Evolutionary conservation across 2,329 filamentous ascomycete species (phyloP), one percentile per base, ranked within the genome.

Genomic region (Coleophoma crateriformis): DNA sequence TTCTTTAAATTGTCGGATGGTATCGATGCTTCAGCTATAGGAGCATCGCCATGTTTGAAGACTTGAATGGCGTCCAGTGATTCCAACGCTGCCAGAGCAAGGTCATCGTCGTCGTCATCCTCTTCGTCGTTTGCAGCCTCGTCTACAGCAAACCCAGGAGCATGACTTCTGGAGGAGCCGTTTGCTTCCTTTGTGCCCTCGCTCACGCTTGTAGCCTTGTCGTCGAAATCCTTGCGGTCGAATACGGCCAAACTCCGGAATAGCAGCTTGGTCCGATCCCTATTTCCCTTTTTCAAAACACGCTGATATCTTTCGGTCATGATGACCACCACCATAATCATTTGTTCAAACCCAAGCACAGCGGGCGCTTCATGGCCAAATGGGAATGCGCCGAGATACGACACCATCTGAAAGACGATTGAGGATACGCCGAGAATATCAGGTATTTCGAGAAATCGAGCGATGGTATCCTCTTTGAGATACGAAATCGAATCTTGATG

Each of bases 231-330:
- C 52, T 74, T 76, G 45, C 82, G 77, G 61, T 90, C 87, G 58
- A 85, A 82, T 3, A 90, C 84, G 6, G 86, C 85, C 57, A 90
- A 61, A 58, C 85, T 87, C 59, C 80, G 80, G 67, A 88, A 90
- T 11, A 90, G 63, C 45, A 90, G 71, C 64, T 82, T 82, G 27
- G 76, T 74, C 54, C 83, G 76, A 58, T 82, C 80, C 17, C 71
- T 71, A 27, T 75, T 75, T 2, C 79, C 77, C 51, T 74, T 75
- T 49, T 76, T 75, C 34, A 90, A 64, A 7, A 88, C 82, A 27
- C 77, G 76, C 44, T 74, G 75, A 63, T 87, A 86, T 51, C 86
- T 75, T 58, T 86, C 82, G 1, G 86, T 89, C 71, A 89, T 75
- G 54, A 90, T 79, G 2, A 84, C 82, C 44, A 90, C 75, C 1